Evolutionary conservation across 2,329 filamentous ascomycete genomes (phyloP), one percentile per base, ranked within the genome.

Genomic region (Stemphylium vesicarium): DNA sequence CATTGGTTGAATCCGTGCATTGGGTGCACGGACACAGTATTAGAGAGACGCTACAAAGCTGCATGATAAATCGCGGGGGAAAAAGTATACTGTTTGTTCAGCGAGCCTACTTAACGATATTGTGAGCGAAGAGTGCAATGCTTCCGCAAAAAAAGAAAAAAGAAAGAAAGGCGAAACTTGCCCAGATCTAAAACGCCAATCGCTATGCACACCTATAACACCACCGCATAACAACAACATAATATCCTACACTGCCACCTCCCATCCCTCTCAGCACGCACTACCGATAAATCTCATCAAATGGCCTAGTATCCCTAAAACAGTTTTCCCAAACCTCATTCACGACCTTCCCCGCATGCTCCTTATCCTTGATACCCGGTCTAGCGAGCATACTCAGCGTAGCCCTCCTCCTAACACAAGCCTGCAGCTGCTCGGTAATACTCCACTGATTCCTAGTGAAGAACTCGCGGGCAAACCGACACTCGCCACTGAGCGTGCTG

Each of bases 271-370:
- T 13, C 12, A 0, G 4, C 13, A 18, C 33, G 4, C 13, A 18
- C 33, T 60, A 94, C 75, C 91, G 88, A 76, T 96, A 99, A 48
- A 99, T 92, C 75, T 98, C 94, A 75, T 98, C 92, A 77, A 99
- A 99, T 2, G 95, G 95, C 70, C 95, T 83, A 4, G 94, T 98
- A 77, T 99, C 95, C 46, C 85, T 81, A 75, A 96, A 99, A 76
- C 95, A 99, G 68, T 92, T 97, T 65, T 96, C 93, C 92, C 94
- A 99, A n/a, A 99, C 95, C 77, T 96, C 89, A 77, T 98, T 95
- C 53, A 99, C 92, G 22, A 96, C 88, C 78, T 90, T 91, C 46
- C 86, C 85, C 4, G 95, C 95, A 64, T 98, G 91, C 12, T 88
- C 87, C 67, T 96, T 88, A 75, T 96, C 90, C 75, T 90, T 91